These are phyloP conservation scores for Chenopodium formosanum DNA, from an alignment of 148 eudicot species.

Conservation along the genomic window DNA sequence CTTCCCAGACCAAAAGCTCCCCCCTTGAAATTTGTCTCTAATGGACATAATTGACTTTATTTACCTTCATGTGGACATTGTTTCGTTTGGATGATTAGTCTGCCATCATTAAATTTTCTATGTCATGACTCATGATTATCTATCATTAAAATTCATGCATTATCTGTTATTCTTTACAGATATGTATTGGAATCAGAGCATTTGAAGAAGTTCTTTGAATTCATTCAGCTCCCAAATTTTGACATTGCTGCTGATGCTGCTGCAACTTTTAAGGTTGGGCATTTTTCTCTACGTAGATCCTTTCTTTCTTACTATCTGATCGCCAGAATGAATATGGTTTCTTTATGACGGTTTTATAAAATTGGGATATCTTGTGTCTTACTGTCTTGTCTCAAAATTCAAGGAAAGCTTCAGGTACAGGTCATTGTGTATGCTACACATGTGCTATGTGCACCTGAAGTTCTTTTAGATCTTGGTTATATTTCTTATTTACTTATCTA, in stretches of 20 bases:
- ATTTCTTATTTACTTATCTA: neutral
- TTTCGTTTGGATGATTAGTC: neutral
- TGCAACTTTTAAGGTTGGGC: conserved; percentile 86
- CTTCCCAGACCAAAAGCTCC: neutral
- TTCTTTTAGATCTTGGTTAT: neutral
- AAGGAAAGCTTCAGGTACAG: neutral
- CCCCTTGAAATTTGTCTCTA: neutral
- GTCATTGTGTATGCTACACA: neutral
- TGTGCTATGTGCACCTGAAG: neutral
- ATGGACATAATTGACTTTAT: neutral
- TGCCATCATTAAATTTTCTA: neutral
- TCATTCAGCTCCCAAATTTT: conserved; percentile 92
- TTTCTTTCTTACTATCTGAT: neutral
- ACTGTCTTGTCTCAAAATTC: neutral
- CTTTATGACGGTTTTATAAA: no score
- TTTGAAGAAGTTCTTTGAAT: conserved; percentile 84
- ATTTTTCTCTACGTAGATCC: conserved; percentile 9
- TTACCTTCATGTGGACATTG: no score
- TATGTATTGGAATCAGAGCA: conserved; percentile 88
- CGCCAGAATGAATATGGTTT: neutral
- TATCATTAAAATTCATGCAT: neutral
- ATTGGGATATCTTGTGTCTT: neutral
- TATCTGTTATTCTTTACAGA: conserved; percentile 37
- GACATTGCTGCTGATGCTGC: conserved; percentile 98
- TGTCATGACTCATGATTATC: neutral